phyloP scores from a whole-genome alignment of 257 asterid species.

The Craterostigma plantagineum region DNA sequence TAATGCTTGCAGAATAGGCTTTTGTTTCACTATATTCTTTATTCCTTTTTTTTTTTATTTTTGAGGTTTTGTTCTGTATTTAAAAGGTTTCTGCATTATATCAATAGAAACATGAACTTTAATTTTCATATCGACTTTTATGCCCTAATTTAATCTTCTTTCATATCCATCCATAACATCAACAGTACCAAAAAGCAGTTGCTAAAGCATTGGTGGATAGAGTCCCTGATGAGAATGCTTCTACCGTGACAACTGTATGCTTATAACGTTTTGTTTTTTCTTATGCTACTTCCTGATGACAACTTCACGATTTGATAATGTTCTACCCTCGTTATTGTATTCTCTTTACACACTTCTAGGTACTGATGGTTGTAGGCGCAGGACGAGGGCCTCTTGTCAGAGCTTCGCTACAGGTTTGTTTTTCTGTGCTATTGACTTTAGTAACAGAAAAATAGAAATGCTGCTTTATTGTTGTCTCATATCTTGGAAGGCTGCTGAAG shows the following conservation, averaged over 20 bases:
- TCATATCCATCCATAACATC: too few relatives aligned
- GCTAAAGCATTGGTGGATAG: conserved; percentile 87
- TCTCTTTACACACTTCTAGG: conserved; percentile 25
- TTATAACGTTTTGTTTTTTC: not conserved
- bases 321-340: conserved; percentile 4
- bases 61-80: too few relatives aligned
- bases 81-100: not conserved
- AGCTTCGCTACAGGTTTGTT: conserved; percentile 76
- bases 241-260: conserved; percentile 60
- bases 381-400: conserved; percentile 99
- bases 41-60: too few relatives aligned
- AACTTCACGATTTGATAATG: not conserved
- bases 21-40: too few relatives aligned
- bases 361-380: conserved; percentile 98
- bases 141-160: not conserved
- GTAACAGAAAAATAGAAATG: too few relatives aligned
- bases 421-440: not conserved
- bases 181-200: conserved; percentile 90
- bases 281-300: not conserved
- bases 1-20: too few relatives aligned
- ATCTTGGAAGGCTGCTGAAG: conserved; percentile 78
- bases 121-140: not conserved
- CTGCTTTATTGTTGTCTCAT: not conserved
- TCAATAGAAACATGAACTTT: too few relatives aligned
- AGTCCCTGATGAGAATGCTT: conserved; percentile 72